Percentiles rank a stretch among this genome's conserved stretches.
Evolutionary conservation across 345 rosid genomes (phyloP).

Genomic region (Cardamine chenopodiifolia): DNA sequence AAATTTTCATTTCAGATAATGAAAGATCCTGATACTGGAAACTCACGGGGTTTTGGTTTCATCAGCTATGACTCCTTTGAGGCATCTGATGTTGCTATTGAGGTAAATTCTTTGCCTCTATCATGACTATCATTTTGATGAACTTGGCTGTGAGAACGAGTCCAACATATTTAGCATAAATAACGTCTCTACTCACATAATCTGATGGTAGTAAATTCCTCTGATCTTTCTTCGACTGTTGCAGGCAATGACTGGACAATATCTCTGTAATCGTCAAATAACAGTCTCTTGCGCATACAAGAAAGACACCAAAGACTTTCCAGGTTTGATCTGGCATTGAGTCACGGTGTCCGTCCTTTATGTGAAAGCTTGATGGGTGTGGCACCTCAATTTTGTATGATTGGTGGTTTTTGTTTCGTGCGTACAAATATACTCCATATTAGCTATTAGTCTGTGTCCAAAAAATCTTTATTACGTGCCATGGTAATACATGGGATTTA

Average conservation of each 20-base stretch:
- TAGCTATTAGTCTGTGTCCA: too few relatives aligned
- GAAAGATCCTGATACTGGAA: slow-evolving; percentile 99
- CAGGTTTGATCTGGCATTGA: too few relatives aligned
- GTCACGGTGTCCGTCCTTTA: too few relatives aligned
- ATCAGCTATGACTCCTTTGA: slow-evolving; percentile 98
- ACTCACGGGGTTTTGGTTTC: slow-evolving; percentile 97
- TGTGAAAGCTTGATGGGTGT: too few relatives aligned
- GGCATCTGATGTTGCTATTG: slow-evolving; percentile 99
- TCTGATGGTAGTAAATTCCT: neutral
- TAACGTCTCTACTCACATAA: too few relatives aligned
- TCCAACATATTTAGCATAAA: too few relatives aligned
- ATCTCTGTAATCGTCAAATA: slow-evolving; percentile 94
- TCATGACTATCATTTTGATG: neutral
- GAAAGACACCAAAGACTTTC: slow-evolving; percentile 99
- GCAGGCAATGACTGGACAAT: slow-evolving; percentile 97
- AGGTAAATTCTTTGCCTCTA: slow-evolving; percentile 52
- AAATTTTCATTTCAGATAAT: slow-evolving; percentile 62
- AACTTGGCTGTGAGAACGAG: neutral
- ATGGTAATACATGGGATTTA: too few relatives aligned
- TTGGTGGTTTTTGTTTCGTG: too few relatives aligned
- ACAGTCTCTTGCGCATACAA: slow-evolving; percentile 96
- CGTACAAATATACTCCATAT: too few relatives aligned
- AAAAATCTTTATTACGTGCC: too few relatives aligned
- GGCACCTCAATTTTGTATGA: too few relatives aligned
- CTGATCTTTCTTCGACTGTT: slow-evolving; percentile 20